Evolutionary conservation across 331 rosid species (phyloP), one percentile per base, ranked within the genome.

Genomic region (Malus hybrid): DNA sequence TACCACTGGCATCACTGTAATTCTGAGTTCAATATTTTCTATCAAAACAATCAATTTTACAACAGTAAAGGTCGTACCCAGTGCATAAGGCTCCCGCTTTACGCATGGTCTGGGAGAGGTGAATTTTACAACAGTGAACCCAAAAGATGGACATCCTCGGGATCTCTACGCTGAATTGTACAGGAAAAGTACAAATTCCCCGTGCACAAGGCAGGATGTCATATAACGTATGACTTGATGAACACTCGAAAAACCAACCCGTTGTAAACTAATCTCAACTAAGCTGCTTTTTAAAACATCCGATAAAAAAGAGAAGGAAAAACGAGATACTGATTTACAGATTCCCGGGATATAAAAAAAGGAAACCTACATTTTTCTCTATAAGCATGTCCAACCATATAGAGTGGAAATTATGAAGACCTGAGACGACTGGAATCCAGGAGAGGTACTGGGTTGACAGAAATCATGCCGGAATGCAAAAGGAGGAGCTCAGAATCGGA

Each of bases 401-500:
- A 33, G 84, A 67, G 83, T 77, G 71, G 74, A 67, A 74, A 76
- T 55, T n/a, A 59, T 18, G 34, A 50, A 16, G 69, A 56, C 59
- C 74, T 8, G 61, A 42, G 67, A 16, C n/a, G 22, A 19, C 65
- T 27, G 9, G 59, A 76, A 76, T 70, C 52, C 83, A 72, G 76
- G 84, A 67, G 77, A 61, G 61, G 69, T 54, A 34, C 50, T 2
- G 11, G 20, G 59, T 27, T 39, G 54, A 36, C 32, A 81, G 48
- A 42, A 60, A 59, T 80, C 82, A 87, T 67, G 88, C 97, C 8
- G 97, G 93, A 80, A 94, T 83, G 77, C 97, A 92, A 82, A 86
- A 92, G 72, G 99, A 92, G 52, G 99, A 92, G 83, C 97, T 90
- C 72, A 94, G 93, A 52, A 85, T 78, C 1, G 99, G 96, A 59